Conservation (phyloP, 2,329 filamentous ascomycete genomes). For the Ceratocystiopsis brevicomis region DNA sequence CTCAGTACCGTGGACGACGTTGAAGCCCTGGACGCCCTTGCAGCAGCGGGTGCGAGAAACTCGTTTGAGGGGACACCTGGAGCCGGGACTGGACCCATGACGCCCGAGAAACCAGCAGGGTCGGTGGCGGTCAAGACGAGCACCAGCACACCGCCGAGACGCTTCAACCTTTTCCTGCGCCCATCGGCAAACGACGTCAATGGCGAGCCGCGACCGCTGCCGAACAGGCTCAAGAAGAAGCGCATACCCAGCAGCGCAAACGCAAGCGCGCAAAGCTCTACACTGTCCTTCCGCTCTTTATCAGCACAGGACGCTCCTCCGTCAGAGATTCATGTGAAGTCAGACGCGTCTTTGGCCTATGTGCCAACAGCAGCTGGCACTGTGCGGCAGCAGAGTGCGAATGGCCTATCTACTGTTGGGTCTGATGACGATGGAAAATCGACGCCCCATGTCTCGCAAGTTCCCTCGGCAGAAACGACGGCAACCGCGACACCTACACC, state of each 20-base stretch:
- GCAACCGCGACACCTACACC: slow-evolving; percentile 3
- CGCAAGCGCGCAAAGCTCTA: slow-evolving; percentile 80
- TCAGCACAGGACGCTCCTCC: slow-evolving; percentile 13
- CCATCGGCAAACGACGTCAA: slow-evolving; percentile 38
- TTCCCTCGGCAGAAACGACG: slow-evolving; percentile 15
- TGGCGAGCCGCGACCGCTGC: slow-evolving; percentile 44
- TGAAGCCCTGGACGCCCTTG: not conserved
- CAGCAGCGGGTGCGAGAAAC: no score
- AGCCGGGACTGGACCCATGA: not conserved
- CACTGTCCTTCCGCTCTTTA: slow-evolving; percentile 44
- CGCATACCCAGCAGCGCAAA: slow-evolving; percentile 56
- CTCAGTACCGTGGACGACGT: slow-evolving; percentile 15
- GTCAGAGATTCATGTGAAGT: no score
- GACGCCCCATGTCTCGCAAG: slow-evolving; percentile 28
- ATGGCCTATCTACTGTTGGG: no score
- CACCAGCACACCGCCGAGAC: slow-evolving; percentile 36
- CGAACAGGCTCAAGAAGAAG: slow-evolving; percentile 87
- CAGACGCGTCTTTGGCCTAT: no score
- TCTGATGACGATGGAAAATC: slow-evolving; percentile 16
- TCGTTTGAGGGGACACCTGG: no score
- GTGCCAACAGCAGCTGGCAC: not conserved
- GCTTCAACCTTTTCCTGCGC: slow-evolving; percentile 52
- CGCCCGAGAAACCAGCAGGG: slow-evolving; percentile 13
- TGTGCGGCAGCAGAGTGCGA: not conserved
- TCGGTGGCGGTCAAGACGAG: not conserved